phyloP scores from a whole-genome alignment of 805 yeast species.

The Suhomyces canberraensis region DNA sequence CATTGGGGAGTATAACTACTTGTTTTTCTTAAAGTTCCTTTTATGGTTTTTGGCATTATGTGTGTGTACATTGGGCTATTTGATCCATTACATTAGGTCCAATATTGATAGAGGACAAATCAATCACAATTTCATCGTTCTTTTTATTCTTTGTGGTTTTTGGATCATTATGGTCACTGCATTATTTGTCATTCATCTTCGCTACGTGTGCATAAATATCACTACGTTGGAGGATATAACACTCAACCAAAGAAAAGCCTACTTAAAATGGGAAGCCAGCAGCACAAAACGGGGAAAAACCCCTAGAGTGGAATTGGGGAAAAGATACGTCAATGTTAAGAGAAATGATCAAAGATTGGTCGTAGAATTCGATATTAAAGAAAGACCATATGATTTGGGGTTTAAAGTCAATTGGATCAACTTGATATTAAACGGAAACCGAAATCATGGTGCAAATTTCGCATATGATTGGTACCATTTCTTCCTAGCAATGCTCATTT shows the following conservation, averaged over 20 bases:
- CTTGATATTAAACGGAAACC: constrained; percentile 24
- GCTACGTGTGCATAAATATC: constrained; percentile 45
- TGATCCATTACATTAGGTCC: constrained; percentile 20
- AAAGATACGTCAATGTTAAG: constrained; percentile 44
- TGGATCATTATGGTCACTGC: constrained; percentile 45
- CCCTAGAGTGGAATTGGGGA: constrained; percentile 30
- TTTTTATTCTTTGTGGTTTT: constrained; percentile 43
- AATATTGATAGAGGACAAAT: constrained; percentile 21
- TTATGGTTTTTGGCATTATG: constrained; percentile 36
- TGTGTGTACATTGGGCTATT: constrained; percentile 23
- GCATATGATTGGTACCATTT: constrained; percentile 11
- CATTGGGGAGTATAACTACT: constrained; percentile 66
- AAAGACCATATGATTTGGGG: constrained; percentile 39
- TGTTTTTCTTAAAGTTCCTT: constrained; percentile 54
- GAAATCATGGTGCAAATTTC: constrained; percentile 15
- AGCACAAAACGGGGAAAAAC: background rate
- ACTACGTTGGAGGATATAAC: constrained; percentile 61
- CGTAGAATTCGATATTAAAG: constrained; percentile 27
- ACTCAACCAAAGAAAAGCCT: constrained; percentile 26
- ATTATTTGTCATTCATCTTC: constrained; percentile 41
- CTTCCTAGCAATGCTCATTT: constrained; percentile 12
- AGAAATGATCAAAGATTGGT: constrained; percentile 32
- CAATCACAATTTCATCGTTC: constrained; percentile 49
- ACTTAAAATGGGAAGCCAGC: constrained; percentile 21
- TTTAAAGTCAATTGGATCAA: constrained; percentile 34